Percentiles rank a stretch among this genome's conserved stretches.
Conservation (phyloP, 2,329 filamentous ascomycete genomes). For the Dendrostoma leiphaemia region DNA sequence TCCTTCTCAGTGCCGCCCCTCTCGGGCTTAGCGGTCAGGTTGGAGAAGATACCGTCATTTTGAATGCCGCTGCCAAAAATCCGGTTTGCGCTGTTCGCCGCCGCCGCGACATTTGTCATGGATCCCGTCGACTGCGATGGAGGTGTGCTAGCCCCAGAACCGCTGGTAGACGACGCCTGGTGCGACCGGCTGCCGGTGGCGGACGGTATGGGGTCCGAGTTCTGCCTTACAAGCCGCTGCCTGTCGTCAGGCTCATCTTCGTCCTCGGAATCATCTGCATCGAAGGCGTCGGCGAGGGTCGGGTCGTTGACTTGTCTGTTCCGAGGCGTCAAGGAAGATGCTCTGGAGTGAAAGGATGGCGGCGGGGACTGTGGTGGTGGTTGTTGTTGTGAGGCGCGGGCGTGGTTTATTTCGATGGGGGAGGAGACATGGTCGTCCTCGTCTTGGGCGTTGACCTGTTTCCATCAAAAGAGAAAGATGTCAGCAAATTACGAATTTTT, state of each 20-base stretch:
- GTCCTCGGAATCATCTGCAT: conserved; percentile 73
- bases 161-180: background rate
- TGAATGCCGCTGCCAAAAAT: conserved; percentile 73
- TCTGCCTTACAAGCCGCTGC: conserved; percentile 74
- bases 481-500: too few relatives aligned
- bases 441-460: conserved; percentile 58
- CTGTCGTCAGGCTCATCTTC: conserved; percentile 77
- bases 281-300: conserved; percentile 91
- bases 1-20: conserved; percentile 72
- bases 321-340: conserved; percentile 61
- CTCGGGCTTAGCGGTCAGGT: conserved; percentile 87
- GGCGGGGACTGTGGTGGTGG: conserved; percentile 59
- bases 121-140: conserved; percentile 5
- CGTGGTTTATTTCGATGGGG: too few relatives aligned
- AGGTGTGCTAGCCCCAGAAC: conserved; percentile 22
- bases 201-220: conserved; percentile 31
- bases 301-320: conserved; percentile 53
- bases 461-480: background rate
- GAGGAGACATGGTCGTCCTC: conserved; percentile 46
- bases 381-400: too few relatives aligned
- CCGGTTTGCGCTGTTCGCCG: conserved; percentile 7
- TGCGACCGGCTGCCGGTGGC: background rate
- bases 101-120: background rate
- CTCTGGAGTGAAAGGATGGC: conserved; percentile 85
- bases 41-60: conserved; percentile 94